Evolutionary conservation across 805 yeast genomes (phyloP).

Genomic region (Zygotorulaspora sp.): DNA sequence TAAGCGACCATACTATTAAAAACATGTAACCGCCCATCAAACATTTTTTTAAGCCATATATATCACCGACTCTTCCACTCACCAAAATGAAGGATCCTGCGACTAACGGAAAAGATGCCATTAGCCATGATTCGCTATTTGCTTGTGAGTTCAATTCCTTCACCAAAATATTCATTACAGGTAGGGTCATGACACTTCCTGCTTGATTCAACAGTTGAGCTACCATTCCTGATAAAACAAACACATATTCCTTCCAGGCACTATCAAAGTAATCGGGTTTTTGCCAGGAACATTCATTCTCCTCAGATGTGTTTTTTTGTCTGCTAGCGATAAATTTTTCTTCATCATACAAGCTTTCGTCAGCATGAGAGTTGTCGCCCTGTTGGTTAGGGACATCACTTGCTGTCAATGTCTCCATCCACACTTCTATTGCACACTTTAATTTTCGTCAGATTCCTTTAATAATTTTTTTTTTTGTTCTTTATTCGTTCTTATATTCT

Average conservation of each 20-base stretch:
- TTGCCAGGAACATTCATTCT: slow-evolving; percentile 13
- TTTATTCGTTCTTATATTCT: too few species aligned
- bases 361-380: too few species aligned
- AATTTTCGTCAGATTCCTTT: too few species aligned
- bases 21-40: slow-evolving; percentile 53
- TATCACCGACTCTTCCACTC: slow-evolving; percentile 68
- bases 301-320: neutral
- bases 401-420: too few species aligned
- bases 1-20: slow-evolving; percentile 52
- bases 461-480: too few species aligned
- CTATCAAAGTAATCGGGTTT: slow-evolving; percentile 20
- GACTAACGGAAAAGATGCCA: slow-evolving; percentile 66
- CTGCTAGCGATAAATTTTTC: too few species aligned
- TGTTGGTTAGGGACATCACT: too few species aligned
- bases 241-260: slow-evolving; percentile 25
- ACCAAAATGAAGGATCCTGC: slow-evolving; percentile 68
- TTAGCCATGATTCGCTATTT: slow-evolving; percentile 52
- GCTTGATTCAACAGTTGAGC: slow-evolving; percentile 42
- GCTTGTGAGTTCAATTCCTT: slow-evolving; percentile 32
- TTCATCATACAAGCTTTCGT: too few species aligned
- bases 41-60: slow-evolving; percentile 57
- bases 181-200: slow-evolving; percentile 37
- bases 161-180: slow-evolving; percentile 36
- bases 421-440: too few species aligned
- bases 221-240: slow-evolving; percentile 31